phyloP scores from a whole-genome alignment of 1,284 basidiomycete species.

The Neonothopanus nambi region DNA sequence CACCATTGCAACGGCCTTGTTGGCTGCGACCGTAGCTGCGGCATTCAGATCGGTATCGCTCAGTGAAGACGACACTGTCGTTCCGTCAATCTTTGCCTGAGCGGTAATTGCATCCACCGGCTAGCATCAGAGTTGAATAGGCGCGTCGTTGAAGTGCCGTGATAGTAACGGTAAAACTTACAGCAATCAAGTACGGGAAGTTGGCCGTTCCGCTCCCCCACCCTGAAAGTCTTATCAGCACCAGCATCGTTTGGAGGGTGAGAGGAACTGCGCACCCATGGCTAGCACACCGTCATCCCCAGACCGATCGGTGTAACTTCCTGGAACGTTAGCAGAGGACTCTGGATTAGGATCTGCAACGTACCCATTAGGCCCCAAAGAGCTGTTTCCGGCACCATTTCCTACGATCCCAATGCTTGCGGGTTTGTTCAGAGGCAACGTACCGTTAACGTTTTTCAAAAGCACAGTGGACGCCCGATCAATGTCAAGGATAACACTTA shows the following conservation, averaged over 20 bases:
- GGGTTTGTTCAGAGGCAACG: constrained; percentile 59
- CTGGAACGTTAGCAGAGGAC: constrained; percentile 20
- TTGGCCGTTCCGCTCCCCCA: constrained; percentile 50
- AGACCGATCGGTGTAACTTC: constrained; percentile 44
- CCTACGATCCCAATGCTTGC: constrained; percentile 61
- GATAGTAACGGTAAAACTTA: constrained; percentile 26
- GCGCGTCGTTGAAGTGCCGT: background rate
- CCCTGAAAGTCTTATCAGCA: constrained; percentile 25
- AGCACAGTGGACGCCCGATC: constrained; percentile 73
- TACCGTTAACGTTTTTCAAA: constrained; percentile 64
- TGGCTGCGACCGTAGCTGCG: constrained; percentile 41
- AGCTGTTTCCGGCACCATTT: constrained; percentile 59
- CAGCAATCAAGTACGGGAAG: constrained; percentile 52
- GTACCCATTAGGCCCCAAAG: constrained; percentile 62
- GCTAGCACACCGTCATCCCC: constrained; percentile 62
- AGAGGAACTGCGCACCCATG: constrained; percentile 54
- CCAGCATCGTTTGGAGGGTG: background rate
- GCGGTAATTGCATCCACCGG: constrained; percentile 45
- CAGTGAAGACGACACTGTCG: constrained; percentile 45
- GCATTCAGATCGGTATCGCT: constrained; percentile 53
- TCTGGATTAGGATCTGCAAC: constrained; percentile 8
- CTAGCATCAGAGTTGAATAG: constrained; percentile 30
- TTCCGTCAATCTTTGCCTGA: constrained; percentile 38
- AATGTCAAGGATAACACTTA: constrained; percentile 62
- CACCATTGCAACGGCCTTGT: constrained; percentile 54